Evolutionary conservation across 2,329 filamentous ascomycete species (phyloP), one percentile per base, ranked within the genome.

Genomic region (Hansfordia pulvinata): DNA sequence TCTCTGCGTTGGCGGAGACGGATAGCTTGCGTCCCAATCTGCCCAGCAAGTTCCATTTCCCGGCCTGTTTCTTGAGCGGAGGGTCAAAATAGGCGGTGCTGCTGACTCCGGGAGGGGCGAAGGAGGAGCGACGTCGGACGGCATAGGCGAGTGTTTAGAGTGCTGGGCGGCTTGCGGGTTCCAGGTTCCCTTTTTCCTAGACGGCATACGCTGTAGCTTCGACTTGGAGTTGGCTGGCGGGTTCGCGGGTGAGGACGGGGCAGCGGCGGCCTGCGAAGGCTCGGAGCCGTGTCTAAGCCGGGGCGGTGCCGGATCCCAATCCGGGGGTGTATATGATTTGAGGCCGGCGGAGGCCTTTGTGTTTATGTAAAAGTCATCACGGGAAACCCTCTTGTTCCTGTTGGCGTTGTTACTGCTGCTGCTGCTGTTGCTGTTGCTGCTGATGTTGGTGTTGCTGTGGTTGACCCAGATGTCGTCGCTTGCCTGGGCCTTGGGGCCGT

Each of bases 1-100:
- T n/a, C n/a, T 31, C 25, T 12, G 25, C 11, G 18, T 25, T 30
- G 4, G 35, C 19, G 15, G 36, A 35, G 11, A 53, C 50, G 6
- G 51, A 35, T 18, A 49, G 38, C 35, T 58, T 63, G 42, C 51
- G 60, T 26, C 58, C 53, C 41, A 70, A 70, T 14, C 66, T 42
- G 8, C 61, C 62, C 35, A 77, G 70, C n/a, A 76, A 41, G 29
- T 64, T 72, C 55, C 69, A 69, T 47, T 64, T 70, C 13, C 64
- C 60, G 3, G 59, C 53, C 47, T 65, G 73, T 22, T 59, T 54
- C 36, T 55, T 60, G 25, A 50, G 46, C 19, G 53, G 23, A 19
- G 43, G 34, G 10, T 41, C 41, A 12, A 35, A 27, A 9, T 39
- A 36, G 15, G 36, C 39, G 19, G 31, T 28, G 24, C 34, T 39